phyloP scores from a whole-genome alignment of 2,329 filamentous ascomycete genomes.

The Myotisia sp. region DNA sequence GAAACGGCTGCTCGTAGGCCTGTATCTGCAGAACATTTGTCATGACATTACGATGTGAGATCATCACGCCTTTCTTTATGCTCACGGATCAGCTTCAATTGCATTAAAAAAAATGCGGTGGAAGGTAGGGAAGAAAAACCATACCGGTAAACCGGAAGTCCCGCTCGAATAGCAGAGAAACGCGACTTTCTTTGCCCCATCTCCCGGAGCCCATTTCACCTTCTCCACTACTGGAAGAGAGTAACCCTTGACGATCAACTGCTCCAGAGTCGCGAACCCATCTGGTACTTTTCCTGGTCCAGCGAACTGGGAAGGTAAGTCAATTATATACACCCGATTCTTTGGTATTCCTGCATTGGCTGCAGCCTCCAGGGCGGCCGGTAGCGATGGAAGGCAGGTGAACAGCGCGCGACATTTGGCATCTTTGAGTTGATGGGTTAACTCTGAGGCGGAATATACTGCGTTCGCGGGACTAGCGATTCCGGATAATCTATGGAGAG shows the following conservation, averaged over 20 bases:
- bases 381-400: slow-evolving; percentile 53
- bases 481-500: slow-evolving; percentile 60
- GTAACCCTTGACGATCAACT: slow-evolving; percentile 49
- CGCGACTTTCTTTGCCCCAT: slow-evolving; percentile 47
- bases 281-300: slow-evolving; percentile 31
- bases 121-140: slow-evolving; percentile 14
- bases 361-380: slow-evolving; percentile 50
- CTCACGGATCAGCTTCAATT: neutral
- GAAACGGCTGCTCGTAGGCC: slow-evolving; percentile 34
- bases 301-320: slow-evolving; percentile 44
- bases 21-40: slow-evolving; percentile 55
- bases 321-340: slow-evolving; percentile 53
- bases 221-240: slow-evolving; percentile 26
- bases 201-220: slow-evolving; percentile 28
- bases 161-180: slow-evolving; percentile 71
- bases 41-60: slow-evolving; percentile 66
- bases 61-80: slow-evolving; percentile 64
- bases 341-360: slow-evolving; percentile 48
- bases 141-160: slow-evolving; percentile 61
- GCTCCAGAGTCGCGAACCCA: slow-evolving; percentile 49
- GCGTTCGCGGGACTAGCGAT: slow-evolving; percentile 63
- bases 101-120: neutral
- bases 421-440: slow-evolving; percentile 57
- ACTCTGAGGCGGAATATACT: slow-evolving; percentile 53
- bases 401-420: slow-evolving; percentile 57